Evolutionary conservation across 306 rosid species (phyloP), one percentile per base, ranked within the genome.

Genomic region (Lotus japonicus): DNA sequence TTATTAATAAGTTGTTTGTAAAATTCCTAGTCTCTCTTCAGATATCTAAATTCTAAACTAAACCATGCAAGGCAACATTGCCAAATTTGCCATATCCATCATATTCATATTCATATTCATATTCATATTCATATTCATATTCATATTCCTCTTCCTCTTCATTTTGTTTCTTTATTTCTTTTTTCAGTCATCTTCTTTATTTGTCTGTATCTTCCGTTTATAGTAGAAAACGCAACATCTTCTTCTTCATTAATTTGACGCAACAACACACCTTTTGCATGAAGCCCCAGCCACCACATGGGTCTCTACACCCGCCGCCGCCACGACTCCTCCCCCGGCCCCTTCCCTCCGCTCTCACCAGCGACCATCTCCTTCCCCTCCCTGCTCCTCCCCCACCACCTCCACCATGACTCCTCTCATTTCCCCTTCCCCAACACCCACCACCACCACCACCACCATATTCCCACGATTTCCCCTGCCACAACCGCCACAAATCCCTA

Each of bases 321-420:
- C 21, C 67, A 42, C 21, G 73, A 45, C 3, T 56, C 73, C 15
- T 59, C 67, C 7, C 53, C 67, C 0, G 59, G 59, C 11, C 17
- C 33, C 33, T 19, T 74, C 8, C 79, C 79, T 3, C 79, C 79
- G 1, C 2, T 51, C 1, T 13, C 74, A 1, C 64, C 70, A 8
- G 62, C 58, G 1, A 48, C 69, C 9, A 53, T 62, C 28, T 28
- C 59, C 49, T 16, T 64, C 11, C 71, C 73, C 10, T 39, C 75
- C 1, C 44, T 23, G 1, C 11, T n/a, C 14, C 8, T n/a, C 28
- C 53, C 12, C 53, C 23, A n/a, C 16, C 31, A 15, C 1, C 80
- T 74, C 72, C 97, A 91, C 52, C 88, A 84, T 19, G 91, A 86
- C 18, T 77, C 97, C 21, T 71, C 80, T 1, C 51, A 43, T 0